phyloP scores from a whole-genome alignment of 2,329 filamentous ascomycete species.

The Aspergillus sp. region DNA sequence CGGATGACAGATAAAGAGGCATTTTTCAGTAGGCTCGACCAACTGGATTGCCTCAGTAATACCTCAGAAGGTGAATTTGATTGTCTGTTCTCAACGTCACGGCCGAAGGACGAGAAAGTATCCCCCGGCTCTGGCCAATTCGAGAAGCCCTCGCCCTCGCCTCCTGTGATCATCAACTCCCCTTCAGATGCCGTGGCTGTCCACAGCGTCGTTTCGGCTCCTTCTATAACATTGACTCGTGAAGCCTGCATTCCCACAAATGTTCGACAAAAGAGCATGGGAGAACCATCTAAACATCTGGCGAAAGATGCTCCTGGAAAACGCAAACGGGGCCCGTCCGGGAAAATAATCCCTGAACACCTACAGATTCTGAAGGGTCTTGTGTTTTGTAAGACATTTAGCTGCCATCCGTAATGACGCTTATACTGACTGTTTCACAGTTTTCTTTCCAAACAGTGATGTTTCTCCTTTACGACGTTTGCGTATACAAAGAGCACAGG shows the following conservation, averaged over 20 bases:
- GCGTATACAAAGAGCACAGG: conserved; percentile 72
- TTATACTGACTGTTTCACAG: conserved; percentile 24
- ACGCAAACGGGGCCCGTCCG: conserved; percentile 33
- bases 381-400: conserved; percentile 54
- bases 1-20: conserved; percentile 28
- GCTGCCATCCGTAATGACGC: neutral
- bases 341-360: conserved; percentile 52
- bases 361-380: conserved; percentile 61
- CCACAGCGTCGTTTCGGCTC: neutral
- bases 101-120: neutral
- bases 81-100: conserved; percentile 14
- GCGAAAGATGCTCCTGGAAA: conserved; percentile 17
- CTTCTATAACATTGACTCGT: neutral
- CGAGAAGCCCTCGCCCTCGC: neutral
- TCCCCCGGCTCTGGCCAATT: neutral
- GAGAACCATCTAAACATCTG: conserved; percentile 10
- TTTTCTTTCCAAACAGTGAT: conserved; percentile 81
- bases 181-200: neutral
- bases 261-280: conserved; percentile 16
- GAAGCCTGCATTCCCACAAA: conserved; percentile 2
- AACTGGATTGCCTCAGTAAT: conserved; percentile 29
- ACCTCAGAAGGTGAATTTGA: conserved; percentile 24
- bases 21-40: conserved; percentile 39
- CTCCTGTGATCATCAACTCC: neutral
- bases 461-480: conserved; percentile 64